Conservation (phyloP, 2,329 filamentous ascomycete species). For the Neurospora sp. region DNA sequence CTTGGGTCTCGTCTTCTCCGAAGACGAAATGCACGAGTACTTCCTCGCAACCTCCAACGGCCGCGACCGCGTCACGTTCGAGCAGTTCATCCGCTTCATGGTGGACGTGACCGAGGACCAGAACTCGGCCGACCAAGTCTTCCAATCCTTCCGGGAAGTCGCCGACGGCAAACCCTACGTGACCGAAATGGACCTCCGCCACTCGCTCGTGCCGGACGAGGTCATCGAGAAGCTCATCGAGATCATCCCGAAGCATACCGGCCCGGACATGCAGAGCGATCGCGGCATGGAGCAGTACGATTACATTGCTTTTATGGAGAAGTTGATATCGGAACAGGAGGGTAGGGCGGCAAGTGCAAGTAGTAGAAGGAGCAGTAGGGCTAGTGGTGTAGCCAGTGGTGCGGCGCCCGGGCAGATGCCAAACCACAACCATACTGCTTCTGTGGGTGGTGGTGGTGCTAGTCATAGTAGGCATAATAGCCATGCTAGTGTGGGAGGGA, state of each 20-base stretch:
- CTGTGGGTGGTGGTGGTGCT: neutral
- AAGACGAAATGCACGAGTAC: conserved; percentile 95
- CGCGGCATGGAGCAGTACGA: conserved; percentile 81
- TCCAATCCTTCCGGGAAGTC: conserved; percentile 94
- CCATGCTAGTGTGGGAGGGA: conserved; percentile 7
- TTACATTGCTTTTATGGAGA: conserved; percentile 96
- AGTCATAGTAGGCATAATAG: conserved; percentile 2
- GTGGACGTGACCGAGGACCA: conserved; percentile 98
- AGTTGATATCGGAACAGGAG: conserved; percentile 47
- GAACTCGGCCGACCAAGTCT: conserved; percentile 96
- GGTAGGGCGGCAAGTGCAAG: neutral
- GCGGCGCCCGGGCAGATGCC: neutral
- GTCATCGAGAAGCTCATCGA: conserved; percentile 87
- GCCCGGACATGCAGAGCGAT: conserved; percentile 79
- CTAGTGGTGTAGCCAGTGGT: neutral
- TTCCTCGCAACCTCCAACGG: conserved; percentile 80
- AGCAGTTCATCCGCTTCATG: conserved; percentile 99
- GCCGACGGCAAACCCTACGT: conserved; percentile 98
- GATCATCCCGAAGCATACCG: conserved; percentile 75
- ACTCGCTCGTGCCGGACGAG: conserved; percentile 91
- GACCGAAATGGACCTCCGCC: conserved; percentile 90
- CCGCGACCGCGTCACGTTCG: conserved; percentile 77
- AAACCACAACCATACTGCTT: neutral
- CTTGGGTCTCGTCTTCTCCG: conserved; percentile 88
- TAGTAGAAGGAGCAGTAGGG: conserved; percentile 8